Conservation (phyloP, 2,329 filamentous ascomycete genomes). For the Metarhizium brunneum region DNA sequence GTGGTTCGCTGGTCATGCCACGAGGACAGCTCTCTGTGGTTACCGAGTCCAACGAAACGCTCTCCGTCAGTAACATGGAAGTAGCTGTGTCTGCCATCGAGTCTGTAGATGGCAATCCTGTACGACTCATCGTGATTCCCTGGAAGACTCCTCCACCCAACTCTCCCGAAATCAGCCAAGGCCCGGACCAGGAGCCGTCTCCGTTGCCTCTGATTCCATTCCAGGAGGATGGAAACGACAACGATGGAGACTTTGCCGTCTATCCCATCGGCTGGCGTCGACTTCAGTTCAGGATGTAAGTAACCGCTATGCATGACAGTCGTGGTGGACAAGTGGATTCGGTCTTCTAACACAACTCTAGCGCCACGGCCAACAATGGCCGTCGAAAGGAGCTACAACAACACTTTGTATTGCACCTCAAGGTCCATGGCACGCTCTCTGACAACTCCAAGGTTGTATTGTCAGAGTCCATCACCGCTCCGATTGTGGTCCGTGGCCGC, state of each 20-base stretch:
- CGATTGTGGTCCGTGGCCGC: slow-evolving; percentile 86
- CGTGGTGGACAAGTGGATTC: not conserved
- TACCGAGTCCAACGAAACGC: slow-evolving; percentile 74
- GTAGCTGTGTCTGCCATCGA: slow-evolving; percentile 87
- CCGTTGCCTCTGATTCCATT: slow-evolving; percentile 66
- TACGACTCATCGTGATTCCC: slow-evolving; percentile 91
- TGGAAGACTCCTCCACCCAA: slow-evolving; percentile 93
- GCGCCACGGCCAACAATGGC: slow-evolving; percentile 93
- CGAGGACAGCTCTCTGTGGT: slow-evolving; percentile 70
- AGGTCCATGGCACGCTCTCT: slow-evolving; percentile 72
- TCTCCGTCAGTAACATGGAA: slow-evolving; percentile 75
- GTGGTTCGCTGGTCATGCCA: slow-evolving; percentile 76
- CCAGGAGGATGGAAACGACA: slow-evolving; percentile 47
- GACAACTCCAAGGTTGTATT: slow-evolving; percentile 76
- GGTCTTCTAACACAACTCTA: slow-evolving; percentile 16
- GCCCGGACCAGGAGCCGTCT: slow-evolving; percentile 74
- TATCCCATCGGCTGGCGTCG: slow-evolving; percentile 93
- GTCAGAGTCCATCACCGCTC: slow-evolving; percentile 76
- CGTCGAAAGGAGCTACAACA: slow-evolving; percentile 91
- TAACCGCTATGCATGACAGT: slow-evolving; percentile 6
- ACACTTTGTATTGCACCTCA: slow-evolving; percentile 85
- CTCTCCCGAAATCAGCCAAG: slow-evolving; percentile 55
- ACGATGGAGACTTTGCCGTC: slow-evolving; percentile 73
- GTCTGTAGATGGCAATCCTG: slow-evolving; percentile 83
- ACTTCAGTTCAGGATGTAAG: slow-evolving; percentile 77